Conservation (phyloP, 1,284 basidiomycete species). For the Sporisorium iseilematis-ciliati region DNA sequence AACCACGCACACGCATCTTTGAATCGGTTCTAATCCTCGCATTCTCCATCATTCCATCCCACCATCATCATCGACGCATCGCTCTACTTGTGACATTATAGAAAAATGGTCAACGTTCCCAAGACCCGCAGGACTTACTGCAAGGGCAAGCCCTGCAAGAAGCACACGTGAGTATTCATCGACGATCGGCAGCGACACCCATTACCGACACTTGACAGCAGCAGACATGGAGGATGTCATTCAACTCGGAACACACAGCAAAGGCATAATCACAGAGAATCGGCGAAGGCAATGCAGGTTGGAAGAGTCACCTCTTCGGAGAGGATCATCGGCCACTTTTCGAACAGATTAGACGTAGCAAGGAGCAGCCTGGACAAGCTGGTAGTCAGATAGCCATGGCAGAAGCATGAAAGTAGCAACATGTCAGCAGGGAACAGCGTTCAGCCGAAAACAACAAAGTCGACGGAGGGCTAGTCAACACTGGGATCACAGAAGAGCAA, state of each 20-base stretch:
- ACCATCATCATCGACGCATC: constrained; percentile 5
- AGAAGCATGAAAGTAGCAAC: too few relatives aligned
- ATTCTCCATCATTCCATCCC: constrained; percentile 3
- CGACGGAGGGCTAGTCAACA: too few relatives aligned
- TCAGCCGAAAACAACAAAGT: too few relatives aligned
- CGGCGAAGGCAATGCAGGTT: neutral
- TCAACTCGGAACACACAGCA: neutral
- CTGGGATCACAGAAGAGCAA: too few relatives aligned
- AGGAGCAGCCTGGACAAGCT: too few relatives aligned
- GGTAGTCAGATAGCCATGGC: too few relatives aligned
- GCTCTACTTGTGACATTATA: constrained; percentile 1
- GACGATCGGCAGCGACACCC: constrained; percentile 6
- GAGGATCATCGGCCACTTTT: too few relatives aligned
- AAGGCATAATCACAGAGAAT: neutral
- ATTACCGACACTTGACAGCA: constrained; percentile 1
- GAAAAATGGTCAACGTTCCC: constrained; percentile 70
- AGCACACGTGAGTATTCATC: constrained; percentile 85
- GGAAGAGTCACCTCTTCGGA: too few relatives aligned
- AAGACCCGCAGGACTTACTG: constrained; percentile 79
- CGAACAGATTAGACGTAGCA: too few relatives aligned
- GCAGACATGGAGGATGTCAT: constrained; percentile 1
- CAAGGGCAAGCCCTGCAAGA: constrained; percentile 98
- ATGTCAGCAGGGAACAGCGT: too few relatives aligned
- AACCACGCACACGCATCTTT: neutral
- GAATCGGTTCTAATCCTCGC: constrained; percentile 18